Evolutionary conservation across 352 stramenopile genomes (phyloP).

Genomic region (Phytophthora ohioensis): DNA sequence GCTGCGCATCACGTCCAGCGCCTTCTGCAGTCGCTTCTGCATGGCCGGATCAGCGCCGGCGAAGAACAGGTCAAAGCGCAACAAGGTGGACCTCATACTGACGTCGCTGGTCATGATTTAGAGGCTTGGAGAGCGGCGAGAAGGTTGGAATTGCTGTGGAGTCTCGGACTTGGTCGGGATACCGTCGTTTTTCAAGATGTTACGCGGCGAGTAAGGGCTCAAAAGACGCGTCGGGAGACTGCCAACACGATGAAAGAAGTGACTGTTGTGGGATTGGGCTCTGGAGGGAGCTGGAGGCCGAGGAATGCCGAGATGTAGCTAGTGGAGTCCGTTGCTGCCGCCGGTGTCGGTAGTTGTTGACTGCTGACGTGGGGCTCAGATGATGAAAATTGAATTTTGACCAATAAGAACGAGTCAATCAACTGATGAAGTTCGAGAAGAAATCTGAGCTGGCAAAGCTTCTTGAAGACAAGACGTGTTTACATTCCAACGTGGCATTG

Average conservation of each 20-base stretch:
- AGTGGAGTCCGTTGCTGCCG: background rate
- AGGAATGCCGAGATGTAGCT: conserved; percentile 1
- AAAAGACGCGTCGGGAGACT: conserved; percentile 10
- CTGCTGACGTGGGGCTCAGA: conserved; percentile 29
- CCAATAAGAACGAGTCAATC: conserved; percentile 17
- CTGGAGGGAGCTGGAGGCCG: background rate
- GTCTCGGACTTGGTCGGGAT: background rate
- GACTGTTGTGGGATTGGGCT: background rate
- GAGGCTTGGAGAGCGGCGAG: background rate
- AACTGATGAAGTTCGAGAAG: conserved; percentile 36
- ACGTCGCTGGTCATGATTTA: conserved; percentile 30
- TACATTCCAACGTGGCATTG: conserved; percentile 12
- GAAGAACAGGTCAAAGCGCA: conserved; percentile 76
- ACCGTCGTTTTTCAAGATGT: conserved; percentile 3
- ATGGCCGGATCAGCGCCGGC: conserved; percentile 51
- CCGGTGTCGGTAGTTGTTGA: conserved; percentile 23
- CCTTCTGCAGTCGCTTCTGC: conserved; percentile 65
- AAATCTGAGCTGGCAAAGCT: background rate
- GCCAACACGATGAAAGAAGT: conserved; percentile 9
- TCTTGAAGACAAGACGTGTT: conserved; percentile 1
- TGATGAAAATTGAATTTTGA: conserved; percentile 9
- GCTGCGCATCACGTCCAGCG: conserved; percentile 79
- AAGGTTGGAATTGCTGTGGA: background rate
- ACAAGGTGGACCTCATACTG: conserved; percentile 40
- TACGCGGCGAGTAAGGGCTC: background rate